Evolutionary conservation across 164 flowering plant genomes (phyloP), one percentile per base, ranked within the genome.

Genomic region (Stephania cephalantha): DNA sequence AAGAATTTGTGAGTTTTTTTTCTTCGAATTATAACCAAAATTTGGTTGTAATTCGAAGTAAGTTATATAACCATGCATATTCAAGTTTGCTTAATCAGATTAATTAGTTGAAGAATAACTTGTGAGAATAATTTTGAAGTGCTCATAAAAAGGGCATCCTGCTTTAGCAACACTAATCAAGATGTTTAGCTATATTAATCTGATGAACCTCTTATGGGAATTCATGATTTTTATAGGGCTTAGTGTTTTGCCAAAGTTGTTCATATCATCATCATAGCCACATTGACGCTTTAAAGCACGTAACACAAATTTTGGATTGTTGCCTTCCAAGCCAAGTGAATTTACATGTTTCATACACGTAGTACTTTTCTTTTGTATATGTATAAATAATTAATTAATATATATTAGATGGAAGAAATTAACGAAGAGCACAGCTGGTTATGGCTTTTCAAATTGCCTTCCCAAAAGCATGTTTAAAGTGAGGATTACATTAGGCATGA

Each of bases 291-390:
- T 63, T 63, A 3, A 10, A 68, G 17, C 69, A 9, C 42, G 35
- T 29, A 67, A 67, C 31, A 67, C 6, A 64, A 35, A 35, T 15
- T 8, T 55, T 11, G 69, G 70, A 68, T 68, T 68, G 42, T 31
- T 68, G 45, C 20, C 70, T 68, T 68, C 46, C 46, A 35, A 68
- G 70, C 25, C 46, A 68, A 68, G 70, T 68, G 45, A 30, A 68
- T 68, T 68, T 31, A 68, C 20, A 20, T 18, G 20, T 61, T 61
- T 18, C 66, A 61, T 18, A 61, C 66, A 61, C 66, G 20, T 61
- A 18, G 6, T n/a, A 18, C 9, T 2, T 50, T 31, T 68, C 18
- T 9, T 4, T 66, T 66, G 25, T 4, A 66, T 25, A 66, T 25
- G 25, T 25, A 25, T 25, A 25, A 25, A 25, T 25, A 25, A 25